Conservation (phyloP, 164 flowering plant species). For the Nelumbo lutea region DNA sequence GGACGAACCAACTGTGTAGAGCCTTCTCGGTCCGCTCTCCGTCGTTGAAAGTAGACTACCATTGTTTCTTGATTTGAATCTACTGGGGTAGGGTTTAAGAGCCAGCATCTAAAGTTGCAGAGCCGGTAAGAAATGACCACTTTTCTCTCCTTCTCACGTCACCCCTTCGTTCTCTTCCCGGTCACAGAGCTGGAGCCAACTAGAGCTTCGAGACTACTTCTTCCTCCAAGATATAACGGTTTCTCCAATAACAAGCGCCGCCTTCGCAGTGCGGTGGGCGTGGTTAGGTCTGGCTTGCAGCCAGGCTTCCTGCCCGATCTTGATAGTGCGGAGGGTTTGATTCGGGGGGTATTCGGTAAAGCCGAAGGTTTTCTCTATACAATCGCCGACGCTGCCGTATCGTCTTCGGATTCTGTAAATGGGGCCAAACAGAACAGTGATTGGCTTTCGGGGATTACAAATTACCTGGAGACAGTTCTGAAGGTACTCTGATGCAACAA, state of each 20-base stretch:
- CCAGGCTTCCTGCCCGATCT: slow-evolving; percentile 37
- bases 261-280: slow-evolving; percentile 32
- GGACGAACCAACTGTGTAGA: too few relatives aligned
- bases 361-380: slow-evolving; percentile 69
- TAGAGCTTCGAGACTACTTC: slow-evolving; percentile 18
- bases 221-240: slow-evolving; percentile 16
- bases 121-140: slow-evolving; percentile 27
- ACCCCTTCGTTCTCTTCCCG: slow-evolving; percentile 25
- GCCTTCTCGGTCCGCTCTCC: neutral
- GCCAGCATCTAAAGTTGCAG: neutral
- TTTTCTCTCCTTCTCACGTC: slow-evolving; percentile 25
- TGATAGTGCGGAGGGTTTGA: slow-evolving; percentile 25
- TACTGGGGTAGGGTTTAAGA: neutral
- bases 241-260: slow-evolving; percentile 19
- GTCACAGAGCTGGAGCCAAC: slow-evolving; percentile 20
- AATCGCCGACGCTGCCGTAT: slow-evolving; percentile 81
- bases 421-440: slow-evolving; percentile 49
- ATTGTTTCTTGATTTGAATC: too few relatives aligned
- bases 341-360: slow-evolving; percentile 43
- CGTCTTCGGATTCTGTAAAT: slow-evolving; percentile 29
- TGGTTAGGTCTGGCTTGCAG: slow-evolving; percentile 40
- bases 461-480: slow-evolving; percentile 65
- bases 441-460: slow-evolving; percentile 81
- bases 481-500: slow-evolving; percentile 42
- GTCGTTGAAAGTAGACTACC: too few relatives aligned